Percentiles rank a stretch among this genome's conserved stretches.
Conservation (phyloP, 2,329 filamentous ascomycete species). For the Capronia coronata region DNA sequence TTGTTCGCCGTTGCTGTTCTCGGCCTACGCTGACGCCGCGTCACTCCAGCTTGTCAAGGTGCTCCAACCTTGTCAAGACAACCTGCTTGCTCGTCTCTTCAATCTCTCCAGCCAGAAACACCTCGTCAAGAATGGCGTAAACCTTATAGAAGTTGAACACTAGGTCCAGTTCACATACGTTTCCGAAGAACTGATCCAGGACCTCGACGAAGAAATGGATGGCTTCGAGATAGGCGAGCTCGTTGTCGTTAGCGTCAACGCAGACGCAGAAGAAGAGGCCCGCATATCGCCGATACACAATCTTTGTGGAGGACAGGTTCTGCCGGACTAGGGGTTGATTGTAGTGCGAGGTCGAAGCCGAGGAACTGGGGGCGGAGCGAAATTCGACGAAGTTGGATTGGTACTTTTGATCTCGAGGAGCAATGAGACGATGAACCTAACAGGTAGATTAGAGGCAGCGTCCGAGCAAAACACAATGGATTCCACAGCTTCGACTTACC, state of each 20-base stretch:
- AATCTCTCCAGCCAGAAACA: constrained; percentile 95
- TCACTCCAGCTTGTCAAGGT: constrained; percentile 92
- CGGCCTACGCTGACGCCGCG: too few relatives aligned
- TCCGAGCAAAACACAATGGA: too few relatives aligned
- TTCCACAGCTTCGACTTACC: constrained; percentile 55
- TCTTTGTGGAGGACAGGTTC: constrained; percentile 58
- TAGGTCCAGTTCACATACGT: constrained; percentile 95
- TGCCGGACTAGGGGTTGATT: constrained; percentile 26
- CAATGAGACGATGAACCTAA: constrained; percentile 94
- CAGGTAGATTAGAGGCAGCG: background rate
- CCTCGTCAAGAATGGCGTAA: constrained; percentile 96
- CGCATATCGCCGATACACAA: constrained; percentile 95
- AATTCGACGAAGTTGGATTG: constrained; percentile 99
- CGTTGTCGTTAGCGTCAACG: constrained; percentile 98
- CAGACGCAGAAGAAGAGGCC: constrained; percentile 99
- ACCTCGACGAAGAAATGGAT: constrained; percentile 99
- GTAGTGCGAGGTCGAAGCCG: constrained; percentile 12
- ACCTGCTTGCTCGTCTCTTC: constrained; percentile 99
- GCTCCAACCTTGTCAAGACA: constrained; percentile 85
- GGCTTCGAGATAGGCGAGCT: constrained; percentile 90
- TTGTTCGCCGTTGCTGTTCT: too few relatives aligned
- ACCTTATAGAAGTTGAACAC: constrained; percentile 73
- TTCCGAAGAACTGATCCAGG: constrained; percentile 95
- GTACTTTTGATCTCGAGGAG: constrained; percentile 96
- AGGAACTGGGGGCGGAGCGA: constrained; percentile 32